phyloP scores from a whole-genome alignment of 176 grass and related monocot species.

The Lolium perenne region DNA sequence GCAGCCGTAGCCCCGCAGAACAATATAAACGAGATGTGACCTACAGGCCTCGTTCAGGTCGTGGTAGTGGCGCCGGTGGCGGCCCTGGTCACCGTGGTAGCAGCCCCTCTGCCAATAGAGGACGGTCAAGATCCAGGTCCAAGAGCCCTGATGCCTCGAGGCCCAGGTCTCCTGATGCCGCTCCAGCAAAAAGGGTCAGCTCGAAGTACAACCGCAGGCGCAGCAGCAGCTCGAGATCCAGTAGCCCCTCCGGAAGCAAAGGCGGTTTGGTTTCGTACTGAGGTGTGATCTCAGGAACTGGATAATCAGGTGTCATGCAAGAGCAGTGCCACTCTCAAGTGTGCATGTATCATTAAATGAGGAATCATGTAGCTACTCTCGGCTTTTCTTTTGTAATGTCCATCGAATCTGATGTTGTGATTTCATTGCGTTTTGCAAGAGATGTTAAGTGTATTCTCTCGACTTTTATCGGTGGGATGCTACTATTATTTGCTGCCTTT shows the following conservation, averaged over 20 bases:
- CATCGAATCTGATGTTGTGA: background rate
- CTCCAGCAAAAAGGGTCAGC: slow-evolving; percentile 34
- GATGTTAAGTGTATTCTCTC: background rate
- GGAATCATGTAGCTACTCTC: background rate
- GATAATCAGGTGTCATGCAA: slow-evolving; percentile 27
- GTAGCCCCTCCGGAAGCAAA: slow-evolving; percentile 64
- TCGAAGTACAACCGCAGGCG: slow-evolving; percentile 55
- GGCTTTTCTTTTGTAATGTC: background rate
- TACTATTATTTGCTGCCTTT: background rate
- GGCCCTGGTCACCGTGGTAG: background rate
- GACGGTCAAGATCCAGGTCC: slow-evolving; percentile 61
- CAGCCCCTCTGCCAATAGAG: slow-evolving; percentile 43
- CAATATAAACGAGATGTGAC: background rate
- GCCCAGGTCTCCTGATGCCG: slow-evolving; percentile 58
- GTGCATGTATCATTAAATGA: background rate
- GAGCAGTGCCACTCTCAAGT: background rate
- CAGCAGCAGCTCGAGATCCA: slow-evolving; percentile 72
- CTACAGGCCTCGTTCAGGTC: slow-evolving; percentile 51
- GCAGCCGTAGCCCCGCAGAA: slow-evolving; percentile 47
- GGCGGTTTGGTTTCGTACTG: slow-evolving; percentile 77
- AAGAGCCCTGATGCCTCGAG: slow-evolving; percentile 30
- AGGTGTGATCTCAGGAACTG: slow-evolving; percentile 24
- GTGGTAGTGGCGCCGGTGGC: background rate
- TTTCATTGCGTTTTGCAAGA: background rate
- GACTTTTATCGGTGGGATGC: background rate